Evolutionary conservation across 805 yeast genomes (phyloP).

Genomic region (Henningerozyma blattae): DNA sequence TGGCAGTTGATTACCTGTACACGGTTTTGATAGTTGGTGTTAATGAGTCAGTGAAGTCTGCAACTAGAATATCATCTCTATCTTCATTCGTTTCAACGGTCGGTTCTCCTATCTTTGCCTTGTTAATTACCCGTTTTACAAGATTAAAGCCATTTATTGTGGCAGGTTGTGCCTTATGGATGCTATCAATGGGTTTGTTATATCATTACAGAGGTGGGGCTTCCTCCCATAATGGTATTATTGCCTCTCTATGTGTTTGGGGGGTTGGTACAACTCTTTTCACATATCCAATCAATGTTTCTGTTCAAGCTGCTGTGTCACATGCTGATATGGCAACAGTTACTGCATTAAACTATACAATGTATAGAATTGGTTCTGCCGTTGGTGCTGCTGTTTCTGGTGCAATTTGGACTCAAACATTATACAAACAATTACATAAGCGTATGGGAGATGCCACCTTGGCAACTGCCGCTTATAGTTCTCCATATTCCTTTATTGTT

Average conservation of each 20-base stretch:
- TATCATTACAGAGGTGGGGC: conserved; percentile 43
- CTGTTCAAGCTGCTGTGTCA: conserved; percentile 45
- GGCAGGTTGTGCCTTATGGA: conserved; percentile 47
- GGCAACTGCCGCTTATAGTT: conserved; percentile 36
- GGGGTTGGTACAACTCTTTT: conserved; percentile 66
- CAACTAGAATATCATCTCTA: conserved; percentile 49
- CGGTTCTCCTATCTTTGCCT: conserved; percentile 46
- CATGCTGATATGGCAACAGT: conserved; percentile 63
- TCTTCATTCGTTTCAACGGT: conserved; percentile 56
- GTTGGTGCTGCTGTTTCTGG: conserved; percentile 56
- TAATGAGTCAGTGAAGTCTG: conserved; percentile 44
- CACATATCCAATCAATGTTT: conserved; percentile 51
- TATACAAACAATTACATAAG: conserved; percentile 33
- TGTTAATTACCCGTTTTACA: conserved; percentile 35
- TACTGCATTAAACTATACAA: conserved; percentile 44
- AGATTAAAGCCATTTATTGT: conserved; percentile 49
- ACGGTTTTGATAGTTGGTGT: conserved; percentile 56
- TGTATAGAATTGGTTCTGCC: conserved; percentile 52
- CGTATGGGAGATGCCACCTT: conserved; percentile 26
- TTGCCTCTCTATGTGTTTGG: conserved; percentile 51
- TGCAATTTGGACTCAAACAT: conserved; percentile 57
- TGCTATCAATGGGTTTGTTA: conserved; percentile 49
- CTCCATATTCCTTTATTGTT: conserved; percentile 40
- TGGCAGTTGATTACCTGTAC: conserved; percentile 61
- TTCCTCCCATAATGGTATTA: conserved; percentile 40